Base-by-base conservation (phyloP, 306 rosid species). In the Prunus campanulata region DNA sequence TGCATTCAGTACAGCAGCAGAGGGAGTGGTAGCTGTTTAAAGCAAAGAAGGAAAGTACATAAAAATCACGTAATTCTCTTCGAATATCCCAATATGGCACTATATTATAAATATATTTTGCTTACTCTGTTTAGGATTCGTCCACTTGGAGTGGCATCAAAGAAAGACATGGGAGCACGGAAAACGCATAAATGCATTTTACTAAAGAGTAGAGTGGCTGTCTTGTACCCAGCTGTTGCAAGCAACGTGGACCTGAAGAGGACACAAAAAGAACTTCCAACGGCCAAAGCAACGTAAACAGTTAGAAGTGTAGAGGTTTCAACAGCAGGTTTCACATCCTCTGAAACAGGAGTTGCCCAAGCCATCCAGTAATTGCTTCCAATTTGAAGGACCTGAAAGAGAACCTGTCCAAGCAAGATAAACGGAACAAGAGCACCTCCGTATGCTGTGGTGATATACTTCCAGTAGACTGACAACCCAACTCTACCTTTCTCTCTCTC, bases 301-400 rank as follows among this genome's bases (percentile, higher is more conserved):
- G 8, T 42, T 61, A 90, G 78, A 47, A 91, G 96, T 39, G 57
- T 87, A 20, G 83, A 79, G 71, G 82, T 80, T 25, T 30, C 57
- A 48, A 86, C 92, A 6, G 87, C 79, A 62, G 91, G 85, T 35
- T 86, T 83, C 65, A 75, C 77, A 20, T 88, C 98, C 39, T 75
- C 50, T 20, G 98, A 91, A 65, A 80, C 76, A 4, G 97, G 96
- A 83, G 90, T 85, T 44, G 96, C 97, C 97, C 93, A 94, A 66
- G 95, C 91, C 91, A 91, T 94, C 97, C 97, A 94, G 77, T 91
- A 94, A 78, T 91, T 89, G 86, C 97, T 91, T 79, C 90, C 97
- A 77, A 94, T 90, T 87, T 91, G 98, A 81, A 91, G 87, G 72
- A 70, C 13, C 83, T 91, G 94, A 78, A 90, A 90, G 42, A 94